phyloP scores from a whole-genome alignment of 768 basidiomycete species.

The Lactarius vividus region DNA sequence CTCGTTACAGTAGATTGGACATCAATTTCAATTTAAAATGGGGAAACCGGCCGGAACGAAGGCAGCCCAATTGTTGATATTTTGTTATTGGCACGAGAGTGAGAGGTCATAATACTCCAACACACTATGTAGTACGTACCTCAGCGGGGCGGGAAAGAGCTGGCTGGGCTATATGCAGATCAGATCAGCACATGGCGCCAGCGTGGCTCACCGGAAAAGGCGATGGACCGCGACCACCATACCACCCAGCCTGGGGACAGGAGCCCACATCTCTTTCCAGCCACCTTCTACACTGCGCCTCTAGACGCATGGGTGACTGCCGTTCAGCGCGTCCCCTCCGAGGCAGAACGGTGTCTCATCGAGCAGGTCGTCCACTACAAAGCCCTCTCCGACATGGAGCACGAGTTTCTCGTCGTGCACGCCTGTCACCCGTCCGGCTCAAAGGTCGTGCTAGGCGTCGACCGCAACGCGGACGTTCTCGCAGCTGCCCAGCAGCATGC shows the following conservation, averaged over 20 bases:
- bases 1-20: too few relatives aligned
- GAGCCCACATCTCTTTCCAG: conserved; percentile 13
- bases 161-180: too few relatives aligned
- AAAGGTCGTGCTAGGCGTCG: conserved; percentile 24
- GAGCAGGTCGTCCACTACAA: conserved; percentile 27
- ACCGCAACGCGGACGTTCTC: conserved; percentile 24
- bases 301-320: conserved; percentile 23
- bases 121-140: too few relatives aligned
- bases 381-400: conserved; percentile 25
- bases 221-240: background rate
- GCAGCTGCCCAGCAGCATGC: background rate
- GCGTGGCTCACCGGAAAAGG: background rate
- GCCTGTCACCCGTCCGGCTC: conserved; percentile 18
- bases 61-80: too few relatives aligned
- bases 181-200: too few relatives aligned
- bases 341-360: conserved; percentile 15
- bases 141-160: too few relatives aligned
- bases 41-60: too few relatives aligned
- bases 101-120: too few relatives aligned
- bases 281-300: conserved; percentile 10
- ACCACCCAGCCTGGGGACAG: too few relatives aligned
- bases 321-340: conserved; percentile 11
- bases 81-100: too few relatives aligned
- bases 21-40: too few relatives aligned
- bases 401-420: conserved; percentile 27